Base-by-base conservation (phyloP, 108 stramenopile species). In the Nitzschia palea region DNA sequence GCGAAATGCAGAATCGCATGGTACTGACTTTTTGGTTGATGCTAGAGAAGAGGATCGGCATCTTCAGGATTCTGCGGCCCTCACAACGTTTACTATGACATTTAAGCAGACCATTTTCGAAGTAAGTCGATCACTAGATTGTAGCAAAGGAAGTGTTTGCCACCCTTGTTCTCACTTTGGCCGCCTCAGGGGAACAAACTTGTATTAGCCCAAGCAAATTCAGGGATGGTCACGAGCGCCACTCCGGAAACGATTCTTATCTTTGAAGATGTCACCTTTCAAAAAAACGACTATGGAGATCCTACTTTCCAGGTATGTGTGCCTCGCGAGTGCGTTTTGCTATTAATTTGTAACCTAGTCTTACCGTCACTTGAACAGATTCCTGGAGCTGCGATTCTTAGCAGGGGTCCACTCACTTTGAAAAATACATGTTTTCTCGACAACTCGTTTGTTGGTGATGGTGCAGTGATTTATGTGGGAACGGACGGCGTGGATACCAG, bases 201-300 rank as follows among this genome's bases (percentile, higher is more conserved):
- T 8, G 47, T 48, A 4, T 12, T 12, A 48, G 47, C 9, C 47
- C 22, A 20, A 5, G 47, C 47, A 18, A 48, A 48, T 18, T 18
- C 47, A 4, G 47, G 47, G 15, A 48, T 48, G 47, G 47, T 48
- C 5, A 48, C 47, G 4, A 48, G 47, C 18, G 47, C 22, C 4
- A 48, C 47, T 48, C 47, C 47, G 15, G 47, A 48, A 20, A 48
- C 47, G 10, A 40, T 48, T 30, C 47, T 72, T 22, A 72, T 45
- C 3, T 72, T 72, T 2, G 44, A 56, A 31, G 71, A 65, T 23
- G 63, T 63, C 20, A 43, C 64, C 1, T 72, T 72, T 62, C 52
- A 55, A 12, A 60, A 72, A 54, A 72, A 72, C 31, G 20, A 47
- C 53, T 23, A 26, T 34, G 63, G 37, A 20, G 62, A 56, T 40